A percentile compares a stretch with the other conserved stretches of the same genome.
Conservation (phyloP, 2,329 filamentous ascomycete genomes). For the Ploettnerulaceae sp. region DNA sequence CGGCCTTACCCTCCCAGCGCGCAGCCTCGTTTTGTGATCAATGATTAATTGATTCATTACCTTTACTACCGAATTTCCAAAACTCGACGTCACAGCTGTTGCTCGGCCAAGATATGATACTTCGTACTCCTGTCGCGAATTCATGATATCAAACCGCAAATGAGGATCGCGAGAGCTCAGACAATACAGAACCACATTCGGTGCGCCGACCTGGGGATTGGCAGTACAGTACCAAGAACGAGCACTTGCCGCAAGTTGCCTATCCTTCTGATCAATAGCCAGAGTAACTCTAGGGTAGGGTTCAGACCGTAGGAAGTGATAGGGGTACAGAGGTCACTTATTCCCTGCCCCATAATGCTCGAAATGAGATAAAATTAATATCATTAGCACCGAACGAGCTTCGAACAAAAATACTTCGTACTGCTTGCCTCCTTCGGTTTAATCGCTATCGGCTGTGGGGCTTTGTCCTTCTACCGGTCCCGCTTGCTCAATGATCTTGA, state of each 20-base stretch:
- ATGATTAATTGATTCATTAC: neutral
- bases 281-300: slow-evolving; percentile 6
- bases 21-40: neutral
- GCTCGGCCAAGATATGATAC: slow-evolving; percentile 19
- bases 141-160: slow-evolving; percentile 11
- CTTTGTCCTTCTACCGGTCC: slow-evolving; percentile 10
- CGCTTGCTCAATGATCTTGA: neutral
- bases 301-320: slow-evolving; percentile 11
- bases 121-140: neutral
- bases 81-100: slow-evolving; percentile 16
- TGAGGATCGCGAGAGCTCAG: neutral
- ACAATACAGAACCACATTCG: neutral
- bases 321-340: neutral
- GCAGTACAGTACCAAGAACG: neutral
- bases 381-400: too few species aligned
- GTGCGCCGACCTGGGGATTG: neutral
- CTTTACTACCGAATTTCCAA: slow-evolving; percentile 11
- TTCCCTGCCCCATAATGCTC: slow-evolving; percentile 25
- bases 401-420: too few species aligned
- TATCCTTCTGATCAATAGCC: neutral
- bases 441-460: slow-evolving; percentile 3
- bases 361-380: slow-evolving; percentile 28
- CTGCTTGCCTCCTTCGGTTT: slow-evolving; percentile 5
- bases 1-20: slow-evolving; percentile 3
- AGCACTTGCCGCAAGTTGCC: slow-evolving; percentile 1